phyloP scores from a whole-genome alignment of 768 basidiomycete species.

The Rhizopogon roseolus region DNA sequence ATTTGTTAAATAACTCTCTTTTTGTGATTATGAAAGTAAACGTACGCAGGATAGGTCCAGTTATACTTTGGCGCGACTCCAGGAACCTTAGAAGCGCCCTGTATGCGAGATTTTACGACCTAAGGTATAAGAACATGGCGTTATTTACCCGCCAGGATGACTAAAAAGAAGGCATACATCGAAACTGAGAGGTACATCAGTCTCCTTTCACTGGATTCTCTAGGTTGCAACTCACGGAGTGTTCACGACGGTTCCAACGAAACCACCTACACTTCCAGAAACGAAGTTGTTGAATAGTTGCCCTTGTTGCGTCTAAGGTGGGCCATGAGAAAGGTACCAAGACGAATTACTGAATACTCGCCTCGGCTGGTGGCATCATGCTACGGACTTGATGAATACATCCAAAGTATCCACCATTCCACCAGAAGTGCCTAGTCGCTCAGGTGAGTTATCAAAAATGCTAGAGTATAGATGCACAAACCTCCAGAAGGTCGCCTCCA shows the following conservation, averaged over 20 bases:
- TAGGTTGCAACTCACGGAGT: slow-evolving; percentile 62
- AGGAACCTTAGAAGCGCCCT: slow-evolving; percentile 59
- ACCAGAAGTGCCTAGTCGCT: slow-evolving; percentile 65
- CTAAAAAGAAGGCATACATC: slow-evolving; percentile 31
- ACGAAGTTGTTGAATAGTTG: slow-evolving; percentile 88
- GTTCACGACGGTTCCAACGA: slow-evolving; percentile 85
- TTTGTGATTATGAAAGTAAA: slow-evolving; percentile 1
- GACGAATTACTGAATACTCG: slow-evolving; percentile 26
- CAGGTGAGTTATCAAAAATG: not conserved
- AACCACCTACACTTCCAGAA: slow-evolving; percentile 87
- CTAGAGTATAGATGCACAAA: slow-evolving; percentile 20
- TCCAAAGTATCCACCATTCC: slow-evolving; percentile 97
- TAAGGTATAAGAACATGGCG: slow-evolving; percentile 22
- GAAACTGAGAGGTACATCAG: slow-evolving; percentile 27
- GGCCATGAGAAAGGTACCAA: not conserved
- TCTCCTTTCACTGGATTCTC: slow-evolving; percentile 5
- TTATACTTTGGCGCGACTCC: slow-evolving; percentile 85
- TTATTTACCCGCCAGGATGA: not conserved
- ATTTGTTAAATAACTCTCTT: not conserved
- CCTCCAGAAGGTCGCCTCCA: slow-evolving; percentile 99
- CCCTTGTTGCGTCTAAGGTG: slow-evolving; percentile 51
- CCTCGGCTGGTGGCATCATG: slow-evolving; percentile 82
- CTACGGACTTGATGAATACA: slow-evolving; percentile 82
- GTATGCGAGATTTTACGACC: slow-evolving; percentile 97
- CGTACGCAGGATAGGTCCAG: slow-evolving; percentile 88